phyloP scores from a whole-genome alignment of 2,329 filamentous ascomycete genomes.

The Epichloe sibirici region DNA sequence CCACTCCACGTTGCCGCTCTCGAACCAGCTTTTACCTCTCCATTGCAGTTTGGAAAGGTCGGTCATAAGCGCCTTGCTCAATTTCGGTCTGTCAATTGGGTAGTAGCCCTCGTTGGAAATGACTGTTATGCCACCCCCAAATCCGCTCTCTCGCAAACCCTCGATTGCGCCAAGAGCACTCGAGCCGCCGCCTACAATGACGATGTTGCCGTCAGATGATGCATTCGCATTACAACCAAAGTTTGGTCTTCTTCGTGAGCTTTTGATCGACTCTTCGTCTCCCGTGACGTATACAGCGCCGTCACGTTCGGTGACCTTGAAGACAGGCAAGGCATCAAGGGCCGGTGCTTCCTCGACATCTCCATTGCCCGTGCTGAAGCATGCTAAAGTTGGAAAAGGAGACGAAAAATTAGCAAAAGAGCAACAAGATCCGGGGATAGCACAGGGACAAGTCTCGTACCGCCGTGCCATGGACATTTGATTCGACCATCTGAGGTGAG shows the following conservation, averaged over 20 bases:
- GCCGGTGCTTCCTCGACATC: constrained; percentile 94
- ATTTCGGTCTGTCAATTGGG: constrained; percentile 86
- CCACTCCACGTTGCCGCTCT: constrained; percentile 43
- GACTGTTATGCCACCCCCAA: constrained; percentile 66
- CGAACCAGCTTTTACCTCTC: constrained; percentile 69
- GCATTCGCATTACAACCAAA: constrained; percentile 49
- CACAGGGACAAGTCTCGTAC: constrained; percentile 32
- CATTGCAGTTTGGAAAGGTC: constrained; percentile 69
- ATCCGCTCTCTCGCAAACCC: constrained; percentile 70
- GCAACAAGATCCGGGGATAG: background rate
- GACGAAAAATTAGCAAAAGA: constrained; percentile 1
- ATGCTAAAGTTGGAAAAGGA: constrained; percentile 42
- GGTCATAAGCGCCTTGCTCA: constrained; percentile 83
- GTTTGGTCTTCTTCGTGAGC: constrained; percentile 59
- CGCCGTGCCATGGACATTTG: constrained; percentile 94
- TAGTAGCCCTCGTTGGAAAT: constrained; percentile 75
- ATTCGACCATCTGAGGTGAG: constrained; percentile 70
- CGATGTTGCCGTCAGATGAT: constrained; percentile 42
- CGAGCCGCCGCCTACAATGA: constrained; percentile 83
- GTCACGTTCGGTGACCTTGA: constrained; percentile 68
- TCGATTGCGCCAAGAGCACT: constrained; percentile 74
- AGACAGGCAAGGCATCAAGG: constrained; percentile 72
- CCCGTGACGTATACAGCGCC: constrained; percentile 76
- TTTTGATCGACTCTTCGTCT: constrained; percentile 67
- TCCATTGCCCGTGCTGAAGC: constrained; percentile 79